These are phyloP conservation scores for Penicillium lividum DNA, from an alignment of 495 filamentous ascomycete species.

Conservation along the genomic window DNA sequence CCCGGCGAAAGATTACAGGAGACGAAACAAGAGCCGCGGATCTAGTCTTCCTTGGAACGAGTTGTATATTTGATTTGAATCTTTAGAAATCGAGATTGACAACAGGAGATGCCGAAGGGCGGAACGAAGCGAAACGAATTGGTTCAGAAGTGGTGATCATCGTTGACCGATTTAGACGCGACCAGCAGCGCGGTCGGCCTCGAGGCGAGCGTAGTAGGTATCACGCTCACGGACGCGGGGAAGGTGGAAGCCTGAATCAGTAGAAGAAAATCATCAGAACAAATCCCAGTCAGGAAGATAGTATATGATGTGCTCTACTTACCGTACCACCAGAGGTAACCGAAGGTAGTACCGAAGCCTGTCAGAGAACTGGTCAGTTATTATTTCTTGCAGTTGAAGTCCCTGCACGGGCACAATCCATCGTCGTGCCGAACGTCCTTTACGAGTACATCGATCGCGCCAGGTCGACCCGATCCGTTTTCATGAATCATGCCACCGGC, in stretches of 20 bases:
- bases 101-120: slow-evolving; percentile 24
- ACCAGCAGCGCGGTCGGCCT: slow-evolving; percentile 61
- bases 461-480: not conserved
- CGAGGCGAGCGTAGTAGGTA: slow-evolving; percentile 72
- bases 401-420: not conserved
- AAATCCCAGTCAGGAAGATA: not conserved
- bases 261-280: not conserved
- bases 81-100: slow-evolving; percentile 8
- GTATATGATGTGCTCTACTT: slow-evolving; percentile 39
- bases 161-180: slow-evolving; percentile 33
- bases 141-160: slow-evolving; percentile 16
- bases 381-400: not conserved
- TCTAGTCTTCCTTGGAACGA: slow-evolving; percentile 4
- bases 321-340: slow-evolving; percentile 83
- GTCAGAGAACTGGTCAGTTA: slow-evolving; percentile 13
- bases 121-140: slow-evolving; percentile 9
- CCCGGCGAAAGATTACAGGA: slow-evolving; percentile 9
- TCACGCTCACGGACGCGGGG: slow-evolving; percentile 75
- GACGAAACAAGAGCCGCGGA: not conserved
- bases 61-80: slow-evolving; percentile 13
- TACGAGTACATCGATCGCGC: slow-evolving; percentile 11
- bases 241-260: slow-evolving; percentile 68
- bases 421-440: not conserved
- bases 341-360: slow-evolving; percentile 71
- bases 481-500: slow-evolving; percentile 25